Evolutionary conservation across 306 rosid species (phyloP), one percentile per base, ranked within the genome.

Genomic region (Argentina anserina): DNA sequence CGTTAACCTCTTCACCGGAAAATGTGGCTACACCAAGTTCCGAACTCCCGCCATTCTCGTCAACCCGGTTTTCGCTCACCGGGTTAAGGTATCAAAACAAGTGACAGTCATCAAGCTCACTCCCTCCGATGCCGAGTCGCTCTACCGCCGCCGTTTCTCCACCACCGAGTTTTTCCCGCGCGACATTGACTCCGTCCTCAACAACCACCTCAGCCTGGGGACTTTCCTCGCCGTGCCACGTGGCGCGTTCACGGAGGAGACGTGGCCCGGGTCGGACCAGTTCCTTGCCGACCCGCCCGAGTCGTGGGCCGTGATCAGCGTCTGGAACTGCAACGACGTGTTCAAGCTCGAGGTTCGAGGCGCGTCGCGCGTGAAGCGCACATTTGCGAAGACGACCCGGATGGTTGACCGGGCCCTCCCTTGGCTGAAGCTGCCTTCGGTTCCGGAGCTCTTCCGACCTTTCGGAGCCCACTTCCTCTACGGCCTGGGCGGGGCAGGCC

Each of bases 81-180:
- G 72, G 39, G 70, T 69, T 17, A 77, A 23, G 5, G 64, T 89
- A 14, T 81, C 93, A 0, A 7, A 67, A 6, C 74, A 73, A 5
- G 95, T 85, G 69, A 74, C 75, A 3, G 55, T 94, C 81, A 80
- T 94, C 25, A 66, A n/a, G 0, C 91, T 94, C 40, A 10, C 67
- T 18, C 81, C 90, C 20, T 56, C 78, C 15, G 92, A 94, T 33
- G 96, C 99, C 2, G 95, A 89, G 77, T 7, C 50, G 3, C 83
- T 94, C 65, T 94, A 94, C 81, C 96, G 96, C 56, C 55, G 75
- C 25, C 91, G 92, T 0, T 91, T 88, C 76, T 47, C 97, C 74
- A 94, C 96, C 64, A 86, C 85, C 20, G 99, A 94, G 78, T 94
- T 94, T 64, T 94, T 91, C 80, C 99, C 99, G 6, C 95, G 92